phyloP scores from a whole-genome alignment of 257 asterid genomes.

The Gentiana dahurica region DNA sequence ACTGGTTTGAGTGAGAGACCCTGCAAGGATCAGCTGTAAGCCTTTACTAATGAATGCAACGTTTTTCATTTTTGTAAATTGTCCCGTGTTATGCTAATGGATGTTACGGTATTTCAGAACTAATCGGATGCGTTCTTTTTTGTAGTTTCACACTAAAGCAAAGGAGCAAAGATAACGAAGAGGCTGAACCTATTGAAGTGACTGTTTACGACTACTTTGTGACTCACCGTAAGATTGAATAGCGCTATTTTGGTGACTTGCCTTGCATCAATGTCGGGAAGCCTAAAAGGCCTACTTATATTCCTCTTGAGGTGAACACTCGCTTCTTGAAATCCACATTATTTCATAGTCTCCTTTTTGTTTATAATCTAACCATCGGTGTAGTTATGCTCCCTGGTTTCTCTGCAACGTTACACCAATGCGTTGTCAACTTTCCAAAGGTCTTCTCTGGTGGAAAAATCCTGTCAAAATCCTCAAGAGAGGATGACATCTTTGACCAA shows the following conservation, averaged over 20 bases:
- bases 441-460: constrained; percentile 73
- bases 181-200: constrained; percentile 40
- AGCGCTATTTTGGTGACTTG: constrained; percentile 75
- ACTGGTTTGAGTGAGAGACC: constrained; percentile 72
- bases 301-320: constrained; percentile 69
- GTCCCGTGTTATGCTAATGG: too few relatives aligned
- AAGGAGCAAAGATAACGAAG: constrained; percentile 43
- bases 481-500: constrained; percentile 58
- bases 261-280: constrained; percentile 94
- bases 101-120: too few relatives aligned
- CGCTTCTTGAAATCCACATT: neutral
- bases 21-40: constrained; percentile 65
- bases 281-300: constrained; percentile 74
- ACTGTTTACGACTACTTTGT: constrained; percentile 89
- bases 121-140: neutral
- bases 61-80: too few relatives aligned
- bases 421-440: constrained; percentile 66
- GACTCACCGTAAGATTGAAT: constrained; percentile 54
- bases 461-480: constrained; percentile 86
- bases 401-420: constrained; percentile 86
- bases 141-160: constrained; percentile 62
- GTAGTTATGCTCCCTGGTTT: constrained; percentile 64
- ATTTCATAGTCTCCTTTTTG: neutral
- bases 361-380: constrained; percentile 5
- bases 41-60: neutral